Percentiles rank a stretch among this genome's conserved stretches.
Conservation (phyloP, 805 yeast genomes). For the Wickerhamomyces ciferrii region DNA sequence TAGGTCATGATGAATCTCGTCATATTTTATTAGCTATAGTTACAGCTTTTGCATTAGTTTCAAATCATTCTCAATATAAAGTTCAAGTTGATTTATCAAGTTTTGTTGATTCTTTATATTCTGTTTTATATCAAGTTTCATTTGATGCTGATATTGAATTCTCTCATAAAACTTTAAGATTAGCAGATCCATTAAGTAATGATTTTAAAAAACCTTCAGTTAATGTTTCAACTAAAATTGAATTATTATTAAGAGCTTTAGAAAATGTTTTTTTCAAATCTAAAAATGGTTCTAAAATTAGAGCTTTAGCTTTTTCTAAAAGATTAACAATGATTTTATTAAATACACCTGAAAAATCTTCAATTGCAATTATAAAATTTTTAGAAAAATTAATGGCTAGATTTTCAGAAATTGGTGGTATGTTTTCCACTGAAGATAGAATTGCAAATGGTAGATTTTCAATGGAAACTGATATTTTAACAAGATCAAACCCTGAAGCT, state of each 20-base stretch:
- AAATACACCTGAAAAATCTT: conserved; percentile 84
- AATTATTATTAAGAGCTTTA: conserved; percentile 68
- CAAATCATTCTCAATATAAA: conserved; percentile 67
- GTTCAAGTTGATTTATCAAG: conserved; percentile 77
- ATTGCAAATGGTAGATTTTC: conserved; percentile 75
- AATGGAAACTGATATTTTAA: conserved; percentile 59
- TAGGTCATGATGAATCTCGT: conserved; percentile 46
- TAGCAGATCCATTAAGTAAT: conserved; percentile 67
- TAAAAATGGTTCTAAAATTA: conserved; percentile 55
- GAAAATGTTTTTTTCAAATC: conserved; percentile 80
- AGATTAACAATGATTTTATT: conserved; percentile 61
- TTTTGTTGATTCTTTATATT: conserved; percentile 73
- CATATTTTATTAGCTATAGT: conserved; percentile 78
- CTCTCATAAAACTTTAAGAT: conserved; percentile 72
- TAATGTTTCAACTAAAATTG: conserved; percentile 85
- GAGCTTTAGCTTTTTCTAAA: conserved; percentile 81
- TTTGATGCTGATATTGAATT: conserved; percentile 83
- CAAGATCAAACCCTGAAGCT: conserved; percentile 78
- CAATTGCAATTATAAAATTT: conserved; percentile 72
- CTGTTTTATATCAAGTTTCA: conserved; percentile 60
- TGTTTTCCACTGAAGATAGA: conserved; percentile 86
- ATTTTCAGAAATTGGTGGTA: conserved; percentile 66
- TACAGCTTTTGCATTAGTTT: conserved; percentile 82
- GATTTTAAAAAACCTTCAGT: conserved; percentile 59
- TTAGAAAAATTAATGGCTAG: conserved; percentile 69